Evolutionary conservation across 164 flowering plant species (phyloP).

Genomic region (Vitis rotundifolia): DNA sequence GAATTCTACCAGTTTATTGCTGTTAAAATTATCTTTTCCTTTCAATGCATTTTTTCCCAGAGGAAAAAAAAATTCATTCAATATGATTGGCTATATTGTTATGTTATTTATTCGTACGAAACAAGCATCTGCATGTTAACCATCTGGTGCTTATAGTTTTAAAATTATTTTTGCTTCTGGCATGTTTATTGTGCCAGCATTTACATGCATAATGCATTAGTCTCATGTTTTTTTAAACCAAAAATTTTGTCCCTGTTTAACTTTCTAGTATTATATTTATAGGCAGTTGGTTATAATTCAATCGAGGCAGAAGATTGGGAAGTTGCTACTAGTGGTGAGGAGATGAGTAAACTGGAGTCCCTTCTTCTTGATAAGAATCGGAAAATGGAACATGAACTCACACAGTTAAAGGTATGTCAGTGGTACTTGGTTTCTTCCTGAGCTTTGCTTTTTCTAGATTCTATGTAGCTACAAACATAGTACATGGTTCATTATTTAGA

Average conservation of each 20-base stretch:
- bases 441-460: constrained; percentile 3
- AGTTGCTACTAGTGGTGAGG: constrained; percentile 91
- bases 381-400: constrained; percentile 95
- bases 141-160: neutral
- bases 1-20: neutral
- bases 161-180: neutral
- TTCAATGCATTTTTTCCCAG: too few relatives aligned
- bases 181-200: neutral
- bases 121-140: neutral
- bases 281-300: constrained; percentile 99
- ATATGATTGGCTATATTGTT: too few relatives aligned
- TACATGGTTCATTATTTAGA: neutral
- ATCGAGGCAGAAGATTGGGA: constrained; percentile 99
- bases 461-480: neutral
- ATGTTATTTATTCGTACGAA: neutral
- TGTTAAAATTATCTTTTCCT: too few relatives aligned
- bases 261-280: constrained; percentile 10
- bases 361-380: constrained; percentile 96
- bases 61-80: too few relatives aligned
- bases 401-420: constrained; percentile 81
- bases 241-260: constrained; percentile 2
- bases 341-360: constrained; percentile 96
- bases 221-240: neutral
- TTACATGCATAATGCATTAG: neutral
- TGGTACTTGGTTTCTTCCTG: constrained; percentile 1